Percentiles rank a stretch among this genome's conserved stretches.
phyloP scores from a whole-genome alignment of 306 rosid species.

The Pyrus betulifolia region DNA sequence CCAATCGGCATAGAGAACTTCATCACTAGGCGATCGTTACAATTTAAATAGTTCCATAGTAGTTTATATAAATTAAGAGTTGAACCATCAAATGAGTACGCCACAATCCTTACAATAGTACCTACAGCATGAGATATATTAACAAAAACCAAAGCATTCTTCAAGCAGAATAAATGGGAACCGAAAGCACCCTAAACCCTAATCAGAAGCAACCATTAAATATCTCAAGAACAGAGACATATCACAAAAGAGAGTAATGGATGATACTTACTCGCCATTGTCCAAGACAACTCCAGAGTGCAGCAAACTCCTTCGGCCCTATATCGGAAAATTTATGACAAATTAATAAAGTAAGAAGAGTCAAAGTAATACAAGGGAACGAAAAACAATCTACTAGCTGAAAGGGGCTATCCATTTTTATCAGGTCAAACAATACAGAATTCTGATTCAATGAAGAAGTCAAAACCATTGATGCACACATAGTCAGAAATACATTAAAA shows the following conservation, averaged over 20 bases:
- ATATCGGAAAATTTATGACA: conserved; percentile 17
- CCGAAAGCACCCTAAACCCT: background rate
- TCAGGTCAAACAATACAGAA: background rate
- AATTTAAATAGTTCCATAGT: background rate
- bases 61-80: background rate
- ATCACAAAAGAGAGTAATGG: conserved; percentile 1
- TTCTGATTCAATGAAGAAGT: too few species aligned
- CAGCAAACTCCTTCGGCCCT: conserved; percentile 78
- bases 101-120: background rate
- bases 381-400: background rate
- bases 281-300: conserved; percentile 76
- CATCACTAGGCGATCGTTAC: background rate
- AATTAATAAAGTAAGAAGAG: conserved; percentile 1
- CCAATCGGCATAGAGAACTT: background rate
- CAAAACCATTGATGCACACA: too few species aligned
- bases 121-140: background rate
- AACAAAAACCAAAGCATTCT: background rate
- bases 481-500: too few species aligned
- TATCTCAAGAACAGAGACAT: background rate
- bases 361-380: background rate
- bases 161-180: background rate
- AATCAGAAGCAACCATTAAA: background rate
- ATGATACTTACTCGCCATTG: conserved; percentile 68
- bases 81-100: background rate
- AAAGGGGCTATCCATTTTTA: background rate